Evolutionary conservation across 2,329 filamentous ascomycete species (phyloP).

Genomic region (Clonostachys rhizophaga): DNA sequence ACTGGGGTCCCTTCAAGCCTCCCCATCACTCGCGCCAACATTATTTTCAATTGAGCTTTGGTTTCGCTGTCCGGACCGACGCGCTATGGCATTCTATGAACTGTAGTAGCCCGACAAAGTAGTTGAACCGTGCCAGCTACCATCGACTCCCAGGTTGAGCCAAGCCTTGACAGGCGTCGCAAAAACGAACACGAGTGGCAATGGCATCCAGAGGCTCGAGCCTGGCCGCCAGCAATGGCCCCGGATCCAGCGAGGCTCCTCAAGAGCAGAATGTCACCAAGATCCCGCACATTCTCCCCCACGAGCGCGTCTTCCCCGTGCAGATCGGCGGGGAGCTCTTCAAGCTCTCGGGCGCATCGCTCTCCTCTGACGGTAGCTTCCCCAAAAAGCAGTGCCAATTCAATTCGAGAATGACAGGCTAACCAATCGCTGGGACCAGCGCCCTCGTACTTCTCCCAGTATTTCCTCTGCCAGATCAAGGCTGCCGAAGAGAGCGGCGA

Average conservation of each 20-base stretch:
- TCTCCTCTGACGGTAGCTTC: conserved; percentile 66
- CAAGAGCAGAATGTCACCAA: conserved; percentile 11
- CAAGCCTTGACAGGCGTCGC: not conserved
- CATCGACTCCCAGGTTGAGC: too few relatives aligned
- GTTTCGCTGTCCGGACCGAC: too few relatives aligned
- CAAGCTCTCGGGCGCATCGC: conserved; percentile 67
- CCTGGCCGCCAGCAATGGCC: not conserved
- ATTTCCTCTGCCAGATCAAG: conserved; percentile 80
- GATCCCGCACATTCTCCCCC: conserved; percentile 57
- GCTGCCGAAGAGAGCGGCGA: conserved; percentile 55
- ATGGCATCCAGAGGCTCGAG: not conserved
- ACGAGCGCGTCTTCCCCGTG: conserved; percentile 70
- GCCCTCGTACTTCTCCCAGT: conserved; percentile 93
- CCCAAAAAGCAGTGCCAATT: not conserved
- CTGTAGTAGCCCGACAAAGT: too few relatives aligned
- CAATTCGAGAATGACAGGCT: not conserved
- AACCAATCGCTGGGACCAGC: conserved; percentile 41
- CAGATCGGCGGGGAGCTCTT: conserved; percentile 71
- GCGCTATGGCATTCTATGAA: too few relatives aligned
- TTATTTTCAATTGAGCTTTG: too few relatives aligned
- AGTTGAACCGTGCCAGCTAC: too few relatives aligned
- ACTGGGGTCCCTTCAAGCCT: too few relatives aligned
- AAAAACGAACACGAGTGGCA: not conserved
- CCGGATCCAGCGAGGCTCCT: too few relatives aligned
- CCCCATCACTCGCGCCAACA: too few relatives aligned